Base-by-base conservation (phyloP, 2,329 filamentous ascomycete species). In the Aspergillaceae sp. region DNA sequence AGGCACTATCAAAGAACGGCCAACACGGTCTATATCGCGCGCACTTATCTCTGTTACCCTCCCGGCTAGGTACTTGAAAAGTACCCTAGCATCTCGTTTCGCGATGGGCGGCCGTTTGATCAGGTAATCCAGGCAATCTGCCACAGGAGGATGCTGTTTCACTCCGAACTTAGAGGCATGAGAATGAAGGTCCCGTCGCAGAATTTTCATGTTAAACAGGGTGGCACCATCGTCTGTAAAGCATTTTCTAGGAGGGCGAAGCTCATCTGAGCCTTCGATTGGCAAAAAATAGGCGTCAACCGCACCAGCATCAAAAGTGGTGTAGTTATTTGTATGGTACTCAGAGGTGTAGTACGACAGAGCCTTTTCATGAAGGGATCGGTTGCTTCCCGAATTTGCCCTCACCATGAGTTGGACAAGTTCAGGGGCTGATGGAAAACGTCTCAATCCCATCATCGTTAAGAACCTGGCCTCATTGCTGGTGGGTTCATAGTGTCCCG, bases 141-240 rank as follows among this genome's bases (percentile, higher is more conserved):
- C 73, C 50, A 97, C 85, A 0, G 83, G 80, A 0, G 94, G 92
- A 63, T 98, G 83, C 44, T 78, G 70, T n/a, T 78, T 77, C 4
- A 98, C 89, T 1, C 89, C 90, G 57, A 98, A 89, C 68, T 92
- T 91, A 45, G 76, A 74, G 10, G 89, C 87, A 70, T 97, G 87
- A 7, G 77, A 70, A 49, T 86, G 83, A n/a, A 97, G 74, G 52
- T 92, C 86, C 41, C 71, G 77, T 50, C 80, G 77, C 32, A 98
- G 70, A 11, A 95, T 84, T 28, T 82, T 75, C 58, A 94, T 97
- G 0, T 87, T 87, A 44, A 98, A 75, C 4, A 94, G 74, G 1
- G 83, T 75, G 26, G 87, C 86, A 37, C 78, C 78, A 35, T 84
- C 79, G 55, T 97, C 91, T 1, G 83, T 88, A 61, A 87, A 98